Evolutionary conservation across 1,284 basidiomycete species (phyloP).

Genomic region (Microstroma glucosiphilum): DNA sequence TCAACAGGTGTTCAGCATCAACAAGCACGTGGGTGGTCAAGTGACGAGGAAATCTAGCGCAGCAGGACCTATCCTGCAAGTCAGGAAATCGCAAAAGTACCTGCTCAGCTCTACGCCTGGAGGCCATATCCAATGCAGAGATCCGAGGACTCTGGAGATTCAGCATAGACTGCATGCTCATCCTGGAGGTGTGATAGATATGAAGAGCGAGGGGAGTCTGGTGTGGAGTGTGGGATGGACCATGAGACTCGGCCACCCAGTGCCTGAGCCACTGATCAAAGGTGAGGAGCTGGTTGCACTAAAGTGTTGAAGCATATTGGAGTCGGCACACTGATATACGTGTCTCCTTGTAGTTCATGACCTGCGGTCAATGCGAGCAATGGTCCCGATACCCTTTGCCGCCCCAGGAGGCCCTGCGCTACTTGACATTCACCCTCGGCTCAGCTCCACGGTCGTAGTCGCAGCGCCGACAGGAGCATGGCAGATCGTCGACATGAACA

Average conservation of each 20-base stretch:
- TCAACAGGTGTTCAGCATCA: slow-evolving; percentile 37
- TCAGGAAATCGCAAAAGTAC: slow-evolving; percentile 39
- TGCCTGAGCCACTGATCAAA: slow-evolving; percentile 86
- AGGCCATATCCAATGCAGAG: slow-evolving; percentile 46
- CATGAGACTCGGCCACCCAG: slow-evolving; percentile 68
- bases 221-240: slow-evolving; percentile 49
- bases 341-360: slow-evolving; percentile 62
- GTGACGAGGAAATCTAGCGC: slow-evolving; percentile 34
- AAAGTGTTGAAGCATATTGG: background rate
- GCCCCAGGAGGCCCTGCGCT: slow-evolving; percentile 74
- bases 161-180: slow-evolving; percentile 46
- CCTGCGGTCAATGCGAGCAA: slow-evolving; percentile 69
- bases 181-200: slow-evolving; percentile 48
- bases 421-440: slow-evolving; percentile 73
- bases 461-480: slow-evolving; percentile 78
- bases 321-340: background rate
- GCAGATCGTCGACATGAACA: slow-evolving; percentile 78
- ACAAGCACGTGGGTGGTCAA: slow-evolving; percentile 33
- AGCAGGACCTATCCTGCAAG: slow-evolving; percentile 40
- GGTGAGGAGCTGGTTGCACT: background rate
- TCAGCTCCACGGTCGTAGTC: slow-evolving; percentile 70
- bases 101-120: slow-evolving; percentile 26
- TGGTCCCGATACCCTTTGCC: slow-evolving; percentile 73
- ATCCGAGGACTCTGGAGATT: slow-evolving; percentile 40
- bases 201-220: slow-evolving; percentile 45